phyloP scores from a whole-genome alignment of 345 rosid species.

The Cardamine occulta region DNA sequence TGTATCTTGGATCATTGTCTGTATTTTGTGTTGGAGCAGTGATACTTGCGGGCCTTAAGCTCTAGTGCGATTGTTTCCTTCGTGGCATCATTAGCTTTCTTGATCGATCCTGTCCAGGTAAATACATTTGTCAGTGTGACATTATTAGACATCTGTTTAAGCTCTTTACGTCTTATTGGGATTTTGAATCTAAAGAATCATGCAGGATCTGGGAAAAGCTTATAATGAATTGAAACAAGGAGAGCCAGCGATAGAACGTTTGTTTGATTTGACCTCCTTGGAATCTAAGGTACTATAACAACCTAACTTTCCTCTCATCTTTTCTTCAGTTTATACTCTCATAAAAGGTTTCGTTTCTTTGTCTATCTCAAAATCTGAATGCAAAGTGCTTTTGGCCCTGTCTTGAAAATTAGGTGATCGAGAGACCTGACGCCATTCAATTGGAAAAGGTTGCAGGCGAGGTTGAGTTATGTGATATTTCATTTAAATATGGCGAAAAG shows the following conservation, averaged over 20 bases:
- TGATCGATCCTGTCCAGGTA: slow-evolving; percentile 95
- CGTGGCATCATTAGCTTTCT: slow-evolving; percentile 72
- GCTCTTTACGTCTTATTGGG: slow-evolving; percentile 38
- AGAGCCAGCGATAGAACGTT: slow-evolving; percentile 87
- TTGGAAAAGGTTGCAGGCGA: slow-evolving; percentile 72
- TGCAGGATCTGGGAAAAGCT: slow-evolving; percentile 90
- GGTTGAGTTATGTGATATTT: slow-evolving; percentile 66
- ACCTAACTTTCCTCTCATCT: neutral
- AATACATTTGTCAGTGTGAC: slow-evolving; percentile 16
- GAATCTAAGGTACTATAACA: slow-evolving; percentile 59
- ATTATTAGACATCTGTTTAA: neutral
- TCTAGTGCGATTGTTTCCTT: slow-evolving; percentile 74
- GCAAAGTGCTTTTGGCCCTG: slow-evolving; percentile 6
- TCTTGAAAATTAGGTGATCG: slow-evolving; percentile 58
- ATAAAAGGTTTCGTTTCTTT: neutral
- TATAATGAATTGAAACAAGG: slow-evolving; percentile 95
- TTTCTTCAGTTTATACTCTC: slow-evolving; percentile 9
- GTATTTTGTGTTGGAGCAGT: slow-evolving; percentile 75
- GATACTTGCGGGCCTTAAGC: slow-evolving; percentile 61
- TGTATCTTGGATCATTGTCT: slow-evolving; percentile 73
- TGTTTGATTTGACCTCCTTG: slow-evolving; percentile 66
- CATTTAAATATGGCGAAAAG: slow-evolving; percentile 67
- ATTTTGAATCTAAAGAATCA: slow-evolving; percentile 45
- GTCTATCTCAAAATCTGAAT: slow-evolving; percentile 15
- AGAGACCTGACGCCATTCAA: slow-evolving; percentile 60